phyloP scores from a whole-genome alignment of 2,329 filamentous ascomycete genomes.

The Alternaria sp. region DNA sequence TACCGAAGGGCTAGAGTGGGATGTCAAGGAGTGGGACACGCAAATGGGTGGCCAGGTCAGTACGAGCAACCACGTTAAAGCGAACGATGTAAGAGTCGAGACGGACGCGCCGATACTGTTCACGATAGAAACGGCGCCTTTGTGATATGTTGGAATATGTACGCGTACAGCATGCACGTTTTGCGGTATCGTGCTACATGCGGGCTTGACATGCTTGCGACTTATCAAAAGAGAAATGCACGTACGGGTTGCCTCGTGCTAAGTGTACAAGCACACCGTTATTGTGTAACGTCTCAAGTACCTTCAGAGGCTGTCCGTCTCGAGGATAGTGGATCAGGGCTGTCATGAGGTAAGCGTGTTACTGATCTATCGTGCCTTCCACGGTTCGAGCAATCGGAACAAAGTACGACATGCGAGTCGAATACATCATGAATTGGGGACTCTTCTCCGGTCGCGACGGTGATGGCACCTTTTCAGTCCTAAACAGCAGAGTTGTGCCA shows the following conservation, averaged over 20 bases:
- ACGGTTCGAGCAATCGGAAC: conserved; percentile 1
- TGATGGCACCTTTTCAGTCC: not conserved
- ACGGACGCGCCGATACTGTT: conserved; percentile 57
- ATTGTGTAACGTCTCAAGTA: not conserved
- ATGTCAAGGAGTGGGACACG: conserved; percentile 81
- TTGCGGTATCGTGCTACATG: not conserved
- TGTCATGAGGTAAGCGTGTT: conserved; percentile 1
- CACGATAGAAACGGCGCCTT: conserved; percentile 53
- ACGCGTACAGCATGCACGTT: not conserved
- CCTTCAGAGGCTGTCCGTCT: not conserved
- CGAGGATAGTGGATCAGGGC: conserved; percentile 2
- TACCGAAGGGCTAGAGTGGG: conserved; percentile 87
- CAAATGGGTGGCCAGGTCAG: conserved; percentile 59
- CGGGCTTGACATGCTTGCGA: not conserved
- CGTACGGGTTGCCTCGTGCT: not conserved
- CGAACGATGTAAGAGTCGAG: conserved; percentile 50
- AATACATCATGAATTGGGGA: not conserved
- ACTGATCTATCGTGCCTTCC: not conserved
- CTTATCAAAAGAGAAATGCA: not conserved
- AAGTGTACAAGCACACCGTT: not conserved
- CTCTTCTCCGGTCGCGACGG: not conserved
- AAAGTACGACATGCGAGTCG: not conserved
- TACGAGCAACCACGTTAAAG: conserved; percentile 59
- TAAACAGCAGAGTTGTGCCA: not conserved
- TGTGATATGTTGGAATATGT: not conserved